Evolutionary conservation across 1,139 yeast species (phyloP).

Genomic region (Suhomyces kunorum): DNA sequence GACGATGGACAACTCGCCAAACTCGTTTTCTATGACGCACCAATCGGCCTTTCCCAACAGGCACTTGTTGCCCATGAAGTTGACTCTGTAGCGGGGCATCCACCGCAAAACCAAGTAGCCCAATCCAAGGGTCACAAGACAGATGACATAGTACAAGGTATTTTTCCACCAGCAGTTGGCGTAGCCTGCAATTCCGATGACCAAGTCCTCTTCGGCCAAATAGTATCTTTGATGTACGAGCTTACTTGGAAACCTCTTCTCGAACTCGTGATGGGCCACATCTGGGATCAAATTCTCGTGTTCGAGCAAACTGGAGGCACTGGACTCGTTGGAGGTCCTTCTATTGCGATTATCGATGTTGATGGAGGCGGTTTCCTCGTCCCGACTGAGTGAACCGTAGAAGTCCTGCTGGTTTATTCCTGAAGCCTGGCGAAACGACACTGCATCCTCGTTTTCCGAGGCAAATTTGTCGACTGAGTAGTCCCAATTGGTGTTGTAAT

Average conservation of each 20-base stretch:
- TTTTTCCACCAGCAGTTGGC: conserved; percentile 51
- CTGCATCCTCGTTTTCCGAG: conserved; percentile 25
- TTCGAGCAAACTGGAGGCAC: conserved; percentile 19
- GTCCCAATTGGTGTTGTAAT: conserved; percentile 73
- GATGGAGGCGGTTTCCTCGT: conserved; percentile 11
- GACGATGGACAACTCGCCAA: conserved; percentile 75
- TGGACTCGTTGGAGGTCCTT: conserved; percentile 31
- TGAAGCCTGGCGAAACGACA: conserved; percentile 4
- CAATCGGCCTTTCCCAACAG: conserved; percentile 85
- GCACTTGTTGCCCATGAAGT: conserved; percentile 61
- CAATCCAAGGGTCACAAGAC: conserved; percentile 65
- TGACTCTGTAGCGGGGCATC: conserved; percentile 77
- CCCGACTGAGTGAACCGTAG: conserved; percentile 38
- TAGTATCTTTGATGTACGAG: conserved; percentile 75
- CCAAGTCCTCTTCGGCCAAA: conserved; percentile 92
- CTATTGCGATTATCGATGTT: conserved; percentile 34
- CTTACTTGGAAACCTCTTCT: conserved; percentile 43
- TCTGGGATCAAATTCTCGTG: conserved; percentile 16
- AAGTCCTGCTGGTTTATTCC: conserved; percentile 18
- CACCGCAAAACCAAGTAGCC: conserved; percentile 76
- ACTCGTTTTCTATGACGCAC: conserved; percentile 92
- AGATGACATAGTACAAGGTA: conserved; percentile 53
- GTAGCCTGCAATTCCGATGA: conserved; percentile 92
- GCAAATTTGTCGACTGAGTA: conserved; percentile 51
- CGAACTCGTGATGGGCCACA: conserved; percentile 41